Percentiles rank a stretch among this genome's conserved stretches.
Evolutionary conservation across 768 basidiomycete genomes (phyloP).

Genomic region (Lyophyllum decastes): DNA sequence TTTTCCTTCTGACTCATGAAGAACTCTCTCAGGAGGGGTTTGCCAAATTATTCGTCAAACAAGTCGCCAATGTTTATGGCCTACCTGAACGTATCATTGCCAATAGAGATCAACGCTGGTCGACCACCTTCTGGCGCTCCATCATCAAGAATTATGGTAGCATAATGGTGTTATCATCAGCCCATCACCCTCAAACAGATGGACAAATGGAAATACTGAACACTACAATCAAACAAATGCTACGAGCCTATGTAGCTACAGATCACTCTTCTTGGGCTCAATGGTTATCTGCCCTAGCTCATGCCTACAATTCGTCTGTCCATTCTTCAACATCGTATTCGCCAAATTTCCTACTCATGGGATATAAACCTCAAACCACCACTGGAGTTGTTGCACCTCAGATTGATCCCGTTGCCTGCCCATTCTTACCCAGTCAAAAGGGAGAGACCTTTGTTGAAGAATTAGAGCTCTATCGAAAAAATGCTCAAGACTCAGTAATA

Average conservation of each 20-base stretch:
- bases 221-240: conserved; percentile 14
- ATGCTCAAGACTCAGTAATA: background rate
- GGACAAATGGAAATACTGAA: conserved; percentile 25
- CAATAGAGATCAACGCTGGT: background rate
- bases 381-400: background rate
- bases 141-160: background rate
- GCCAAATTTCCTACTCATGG: conserved; percentile 29
- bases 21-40: background rate
- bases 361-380: conserved; percentile 22
- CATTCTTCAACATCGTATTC: conserved; percentile 25
- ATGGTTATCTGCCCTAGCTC: conserved; percentile 24
- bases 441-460: background rate
- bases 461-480: background rate
- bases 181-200: conserved; percentile 36
- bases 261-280: conserved; percentile 26
- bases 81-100: background rate
- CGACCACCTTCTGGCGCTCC: conserved; percentile 11
- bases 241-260: conserved; percentile 25
- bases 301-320: conserved; percentile 30
- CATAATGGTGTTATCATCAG: background rate
- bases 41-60: background rate
- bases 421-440: background rate
- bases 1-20: background rate
- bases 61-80: background rate
- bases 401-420: background rate